Evolutionary conservation across 2,329 filamentous ascomycete species (phyloP).

Genomic region (Venturia asperata): DNA sequence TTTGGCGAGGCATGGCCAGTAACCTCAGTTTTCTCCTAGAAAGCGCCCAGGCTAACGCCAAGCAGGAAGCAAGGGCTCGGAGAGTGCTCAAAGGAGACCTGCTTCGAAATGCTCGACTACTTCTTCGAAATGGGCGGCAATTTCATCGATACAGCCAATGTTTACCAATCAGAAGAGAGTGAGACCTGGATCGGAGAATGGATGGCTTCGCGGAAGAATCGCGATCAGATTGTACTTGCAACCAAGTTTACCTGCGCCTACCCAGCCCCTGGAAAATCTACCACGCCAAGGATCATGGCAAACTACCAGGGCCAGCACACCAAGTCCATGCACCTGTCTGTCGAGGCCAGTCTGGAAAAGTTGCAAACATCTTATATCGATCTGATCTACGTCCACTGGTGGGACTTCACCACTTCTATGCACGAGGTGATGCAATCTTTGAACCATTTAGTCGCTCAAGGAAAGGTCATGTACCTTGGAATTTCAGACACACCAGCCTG

Average conservation of each 20-base stretch:
- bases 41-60: background rate
- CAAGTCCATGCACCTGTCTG: slow-evolving; percentile 33
- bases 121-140: slow-evolving; percentile 44
- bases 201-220: slow-evolving; percentile 39
- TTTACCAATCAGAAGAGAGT: slow-evolving; percentile 42
- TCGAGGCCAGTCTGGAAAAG: slow-evolving; percentile 37
- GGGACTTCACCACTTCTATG: slow-evolving; percentile 35
- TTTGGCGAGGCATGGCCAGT: slow-evolving; percentile 45
- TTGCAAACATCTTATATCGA: slow-evolving; percentile 38
- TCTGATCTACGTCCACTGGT: slow-evolving; percentile 23
- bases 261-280: slow-evolving; percentile 25
- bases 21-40: background rate
- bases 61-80: slow-evolving; percentile 31
- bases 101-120: slow-evolving; percentile 42
- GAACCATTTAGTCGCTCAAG: slow-evolving; percentile 30
- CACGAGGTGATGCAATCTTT: slow-evolving; percentile 34
- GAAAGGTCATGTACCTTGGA: slow-evolving; percentile 36
- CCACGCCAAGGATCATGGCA: slow-evolving; percentile 27
- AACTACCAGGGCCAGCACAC: slow-evolving; percentile 40
- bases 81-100: slow-evolving; percentile 38
- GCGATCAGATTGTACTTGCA: slow-evolving; percentile 48
- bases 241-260: slow-evolving; percentile 46
- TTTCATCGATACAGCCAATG: slow-evolving; percentile 44
- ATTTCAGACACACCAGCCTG: slow-evolving; percentile 33
- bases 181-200: slow-evolving; percentile 47